Evolutionary conservation across 1,284 basidiomycete species (phyloP).

Genomic region (Hymenochaete sp.): DNA sequence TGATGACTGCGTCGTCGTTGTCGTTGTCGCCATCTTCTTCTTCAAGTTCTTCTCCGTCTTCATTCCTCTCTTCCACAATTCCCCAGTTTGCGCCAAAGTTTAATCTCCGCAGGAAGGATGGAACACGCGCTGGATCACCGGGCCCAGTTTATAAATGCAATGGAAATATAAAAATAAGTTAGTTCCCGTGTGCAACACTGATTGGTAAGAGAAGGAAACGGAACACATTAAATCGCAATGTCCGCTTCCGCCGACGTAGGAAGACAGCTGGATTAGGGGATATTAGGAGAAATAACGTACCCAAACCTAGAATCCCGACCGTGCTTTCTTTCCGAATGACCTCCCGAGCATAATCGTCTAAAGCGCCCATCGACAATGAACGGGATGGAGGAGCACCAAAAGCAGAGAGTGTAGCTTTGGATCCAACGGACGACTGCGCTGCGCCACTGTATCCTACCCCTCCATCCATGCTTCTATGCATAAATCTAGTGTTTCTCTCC

Average conservation of each 20-base stretch:
- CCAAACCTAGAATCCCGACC: conserved; percentile 37
- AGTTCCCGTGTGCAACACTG: too few species aligned
- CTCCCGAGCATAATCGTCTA: conserved; percentile 24
- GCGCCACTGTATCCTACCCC: too few species aligned
- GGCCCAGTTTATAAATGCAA: conserved; percentile 11
- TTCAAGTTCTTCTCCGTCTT: conserved; percentile 3
- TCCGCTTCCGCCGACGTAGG: too few species aligned
- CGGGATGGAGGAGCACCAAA: neutral
- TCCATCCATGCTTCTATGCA: too few species aligned
- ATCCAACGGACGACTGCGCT: neutral
- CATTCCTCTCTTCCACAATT: conserved; percentile 9
- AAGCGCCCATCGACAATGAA: conserved; percentile 13
- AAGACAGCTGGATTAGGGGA: too few species aligned
- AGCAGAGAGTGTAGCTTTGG: neutral
- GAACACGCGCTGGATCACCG: conserved; percentile 8
- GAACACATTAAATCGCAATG: too few species aligned
- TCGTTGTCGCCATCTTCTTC: too few species aligned
- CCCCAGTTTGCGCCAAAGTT: conserved; percentile 1
- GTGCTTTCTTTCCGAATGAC: conserved; percentile 41
- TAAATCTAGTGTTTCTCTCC: too few species aligned
- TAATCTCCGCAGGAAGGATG: conserved; percentile 12
- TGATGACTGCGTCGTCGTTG: too few species aligned
- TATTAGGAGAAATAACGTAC: conserved; percentile 22
- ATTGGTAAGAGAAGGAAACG: too few species aligned
- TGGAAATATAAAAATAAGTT: too few species aligned